These are phyloP conservation scores for Pelargonium myrrhifolium DNA, from an alignment of 441 rosid genomes.

Conservation along the genomic window DNA sequence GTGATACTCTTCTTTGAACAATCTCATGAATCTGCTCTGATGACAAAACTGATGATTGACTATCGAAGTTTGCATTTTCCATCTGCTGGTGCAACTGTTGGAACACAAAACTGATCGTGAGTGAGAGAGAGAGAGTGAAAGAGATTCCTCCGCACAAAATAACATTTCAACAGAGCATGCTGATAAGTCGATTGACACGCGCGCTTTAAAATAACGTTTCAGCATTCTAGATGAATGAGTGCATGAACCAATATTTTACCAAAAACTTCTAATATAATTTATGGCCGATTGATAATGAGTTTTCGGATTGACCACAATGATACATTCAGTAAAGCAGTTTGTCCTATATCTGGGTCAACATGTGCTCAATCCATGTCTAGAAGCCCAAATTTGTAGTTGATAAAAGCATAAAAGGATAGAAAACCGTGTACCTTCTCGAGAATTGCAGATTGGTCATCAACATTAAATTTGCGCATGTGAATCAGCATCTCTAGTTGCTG, in stretches of 20 bases:
- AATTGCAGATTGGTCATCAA: constrained; percentile 65
- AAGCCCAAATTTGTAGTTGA: background rate
- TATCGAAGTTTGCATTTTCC: constrained; percentile 47
- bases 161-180: no score
- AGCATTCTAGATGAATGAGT: background rate
- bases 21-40: constrained; percentile 54
- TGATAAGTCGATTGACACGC: no score
- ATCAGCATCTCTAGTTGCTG: constrained; percentile 89
- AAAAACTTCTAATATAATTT: background rate
- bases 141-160: background rate
- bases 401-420: background rate
- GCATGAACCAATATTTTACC: background rate
- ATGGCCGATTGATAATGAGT: background rate
- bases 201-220: no score
- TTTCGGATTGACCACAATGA: background rate
- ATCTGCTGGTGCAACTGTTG: constrained; percentile 54
- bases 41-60: constrained; percentile 48
- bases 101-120: background rate
- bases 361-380: background rate
- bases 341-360: background rate
- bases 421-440: constrained; percentile 47
- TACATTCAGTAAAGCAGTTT: background rate
- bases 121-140: background rate
- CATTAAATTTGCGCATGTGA: constrained; percentile 59
- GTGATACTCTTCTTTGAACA: constrained; percentile 52